Percentiles rank a stretch among this genome's conserved stretches.
phyloP scores from a whole-genome alignment of 805 yeast genomes.

The Myxozyma neotropica region DNA sequence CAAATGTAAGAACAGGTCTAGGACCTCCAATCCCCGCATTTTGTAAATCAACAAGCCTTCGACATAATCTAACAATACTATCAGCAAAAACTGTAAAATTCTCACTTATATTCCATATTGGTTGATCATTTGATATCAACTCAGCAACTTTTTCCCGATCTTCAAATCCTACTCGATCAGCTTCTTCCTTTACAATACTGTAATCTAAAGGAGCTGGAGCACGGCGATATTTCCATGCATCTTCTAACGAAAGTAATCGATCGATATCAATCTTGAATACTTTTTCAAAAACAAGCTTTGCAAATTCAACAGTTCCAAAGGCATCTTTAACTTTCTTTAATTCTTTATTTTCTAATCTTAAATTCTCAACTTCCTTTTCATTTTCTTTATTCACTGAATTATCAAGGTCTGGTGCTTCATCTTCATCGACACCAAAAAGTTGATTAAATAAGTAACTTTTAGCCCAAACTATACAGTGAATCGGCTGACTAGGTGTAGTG shows the following conservation, averaged over 20 bases:
- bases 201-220: constrained; percentile 67
- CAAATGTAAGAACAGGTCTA: constrained; percentile 53
- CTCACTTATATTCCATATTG: constrained; percentile 63
- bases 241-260: constrained; percentile 67
- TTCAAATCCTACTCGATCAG: constrained; percentile 20
- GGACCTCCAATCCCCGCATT: constrained; percentile 47
- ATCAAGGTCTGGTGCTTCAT: constrained; percentile 56
- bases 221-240: constrained; percentile 73
- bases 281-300: constrained; percentile 41
- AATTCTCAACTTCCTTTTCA: constrained; percentile 47
- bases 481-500: constrained; percentile 94
- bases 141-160: constrained; percentile 17
- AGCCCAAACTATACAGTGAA: constrained; percentile 98
- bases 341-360: constrained; percentile 45
- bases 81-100: constrained; percentile 61
- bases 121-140: constrained; percentile 45
- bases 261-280: constrained; percentile 78
- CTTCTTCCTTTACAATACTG: constrained; percentile 8
- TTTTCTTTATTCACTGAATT: constrained; percentile 65
- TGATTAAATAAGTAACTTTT: constrained; percentile 85
- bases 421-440: constrained; percentile 55
- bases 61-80: constrained; percentile 54
- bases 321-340: constrained; percentile 40
- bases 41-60: constrained; percentile 46
- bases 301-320: constrained; percentile 44